phyloP scores from a whole-genome alignment of 345 rosid species.

The Lumnitzera littorea region DNA sequence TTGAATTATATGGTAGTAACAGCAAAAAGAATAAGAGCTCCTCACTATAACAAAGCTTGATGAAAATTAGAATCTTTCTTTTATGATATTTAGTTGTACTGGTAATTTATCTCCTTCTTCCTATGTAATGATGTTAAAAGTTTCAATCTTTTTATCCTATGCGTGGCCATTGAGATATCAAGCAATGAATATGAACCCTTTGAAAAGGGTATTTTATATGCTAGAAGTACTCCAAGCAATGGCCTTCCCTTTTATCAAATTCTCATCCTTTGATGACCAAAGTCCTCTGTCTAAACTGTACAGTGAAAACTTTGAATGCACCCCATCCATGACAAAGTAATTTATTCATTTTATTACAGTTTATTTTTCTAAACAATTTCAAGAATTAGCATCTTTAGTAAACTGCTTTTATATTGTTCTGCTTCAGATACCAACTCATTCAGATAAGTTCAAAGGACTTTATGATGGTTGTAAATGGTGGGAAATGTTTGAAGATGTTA shows the following conservation, averaged over 20 bases:
- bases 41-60: no score
- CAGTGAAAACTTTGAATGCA: conserved; percentile 29
- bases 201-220: conserved; percentile 44
- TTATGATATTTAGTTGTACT: no score
- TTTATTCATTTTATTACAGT: neutral
- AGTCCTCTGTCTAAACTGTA: conserved; percentile 44
- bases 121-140: no score
- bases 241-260: conserved; percentile 52
- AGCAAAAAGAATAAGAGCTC: no score
- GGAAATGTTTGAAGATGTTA: conserved; percentile 60
- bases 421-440: conserved; percentile 46
- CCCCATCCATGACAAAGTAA: conserved; percentile 36
- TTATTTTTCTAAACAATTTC: neutral
- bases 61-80: no score
- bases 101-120: no score
- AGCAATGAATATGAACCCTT: conserved; percentile 61
- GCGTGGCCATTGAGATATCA: conserved; percentile 50
- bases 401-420: neutral
- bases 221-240: conserved; percentile 49
- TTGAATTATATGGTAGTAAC: no score
- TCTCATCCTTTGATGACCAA: conserved; percentile 41
- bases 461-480: conserved; percentile 54
- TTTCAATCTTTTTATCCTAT: neutral
- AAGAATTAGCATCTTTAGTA: neutral
- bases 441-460: conserved; percentile 45